These are phyloP conservation scores for Aurantiochytrium sp. DNA, from an alignment of 108 stramenopile genomes.

Conservation along the genomic window DNA sequence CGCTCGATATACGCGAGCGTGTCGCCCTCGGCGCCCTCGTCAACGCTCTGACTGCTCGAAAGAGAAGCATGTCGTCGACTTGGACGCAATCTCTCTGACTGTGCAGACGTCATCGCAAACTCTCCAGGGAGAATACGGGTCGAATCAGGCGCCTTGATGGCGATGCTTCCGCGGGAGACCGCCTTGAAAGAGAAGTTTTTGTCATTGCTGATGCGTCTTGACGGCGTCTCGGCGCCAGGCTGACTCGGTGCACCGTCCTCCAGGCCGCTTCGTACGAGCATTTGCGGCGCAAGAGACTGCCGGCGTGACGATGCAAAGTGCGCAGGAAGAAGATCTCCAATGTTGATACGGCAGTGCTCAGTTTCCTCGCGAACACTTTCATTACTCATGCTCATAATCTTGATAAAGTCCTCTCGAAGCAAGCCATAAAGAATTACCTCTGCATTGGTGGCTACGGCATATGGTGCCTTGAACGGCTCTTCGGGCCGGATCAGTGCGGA, in stretches of 20 bases:
- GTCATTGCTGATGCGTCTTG: too few species aligned
- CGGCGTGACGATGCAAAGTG: neutral
- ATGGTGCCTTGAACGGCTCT: neutral
- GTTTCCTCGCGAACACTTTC: neutral
- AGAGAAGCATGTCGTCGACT: neutral
- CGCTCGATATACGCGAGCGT: neutral
- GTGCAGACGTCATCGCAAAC: neutral
- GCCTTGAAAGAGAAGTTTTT: too few species aligned
- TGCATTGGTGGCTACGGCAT: neutral
- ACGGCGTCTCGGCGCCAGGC: too few species aligned
- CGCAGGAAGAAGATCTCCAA: neutral
- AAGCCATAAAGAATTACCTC: neutral
- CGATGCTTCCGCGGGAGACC: neutral
- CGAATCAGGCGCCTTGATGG: neutral
- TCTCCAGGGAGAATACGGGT: neutral
- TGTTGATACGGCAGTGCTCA: neutral
- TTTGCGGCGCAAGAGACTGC: too few species aligned
- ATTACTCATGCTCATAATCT: neutral
- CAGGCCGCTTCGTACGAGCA: too few species aligned
- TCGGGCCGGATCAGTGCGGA: neutral
- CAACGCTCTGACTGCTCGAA: neutral
- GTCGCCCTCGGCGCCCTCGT: neutral
- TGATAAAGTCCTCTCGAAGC: neutral
- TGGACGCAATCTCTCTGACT: neutral
- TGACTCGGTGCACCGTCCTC: too few species aligned